Evolutionary conservation across 495 filamentous ascomycete species (phyloP), one percentile per base, ranked within the genome.

Genomic region (Collariella sp.): DNA sequence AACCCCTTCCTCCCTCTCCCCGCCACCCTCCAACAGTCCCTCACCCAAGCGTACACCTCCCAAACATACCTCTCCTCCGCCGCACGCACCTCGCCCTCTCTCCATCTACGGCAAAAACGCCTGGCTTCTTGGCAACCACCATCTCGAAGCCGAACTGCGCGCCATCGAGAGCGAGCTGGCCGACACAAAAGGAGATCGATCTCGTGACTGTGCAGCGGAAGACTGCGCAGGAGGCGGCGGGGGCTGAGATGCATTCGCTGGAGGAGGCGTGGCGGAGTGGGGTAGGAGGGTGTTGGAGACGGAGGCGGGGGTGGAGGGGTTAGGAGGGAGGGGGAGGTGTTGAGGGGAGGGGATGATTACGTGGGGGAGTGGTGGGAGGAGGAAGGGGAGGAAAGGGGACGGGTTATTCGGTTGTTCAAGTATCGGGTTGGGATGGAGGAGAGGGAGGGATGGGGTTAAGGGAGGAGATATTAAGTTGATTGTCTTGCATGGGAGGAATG

Each of bases 51-150:
- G 41, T 88, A 89, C 73, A 75, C 79, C 0, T 76, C 80, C 7
- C 79, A 79, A 44, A 74, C 78, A 0, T 88, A 95, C 69, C 73
- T 95, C 12, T 64, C 76, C 1, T 70, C 72, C 83, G 89, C 4
- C 75, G 80, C 23, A 72, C 81, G 24, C 86, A 94, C 63, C 78
- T 95, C 19, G 77, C 5, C 76, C 93, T 10, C 80, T 96, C 10
- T 87, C 91, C 60, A 76, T 76, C 55, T 82, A 82, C 70, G 91
- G 90, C 62, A 89, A 87, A 73, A 95, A 94, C 70, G 85, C 87
- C 12, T 96, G 91, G 91, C 72, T 97, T 50, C 76, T 95, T 11
- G 83, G 82, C 7, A 97, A 97, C 70, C 77, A 79, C 54, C 81
- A 89, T 52, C 58, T 89, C 23, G 90, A 95, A 67, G 80, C 79